Evolutionary conservation across 164 flowering plant species (phyloP), one percentile per base, ranked within the genome.

Genomic region (Houttuynia cordata): DNA sequence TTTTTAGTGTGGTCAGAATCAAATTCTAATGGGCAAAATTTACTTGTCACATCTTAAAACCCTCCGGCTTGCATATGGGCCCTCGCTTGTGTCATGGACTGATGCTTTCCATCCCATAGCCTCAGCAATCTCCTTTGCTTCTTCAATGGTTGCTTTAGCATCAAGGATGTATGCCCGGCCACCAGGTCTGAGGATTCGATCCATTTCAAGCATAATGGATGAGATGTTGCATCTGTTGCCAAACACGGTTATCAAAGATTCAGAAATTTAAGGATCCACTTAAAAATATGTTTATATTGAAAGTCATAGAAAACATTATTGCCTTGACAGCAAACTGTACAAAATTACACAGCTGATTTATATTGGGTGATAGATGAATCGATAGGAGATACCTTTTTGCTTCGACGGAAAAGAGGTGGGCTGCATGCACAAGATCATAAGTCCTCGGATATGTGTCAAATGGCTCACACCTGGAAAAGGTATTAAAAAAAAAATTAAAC

Each of bases 401-500:
- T 67, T 90, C 96, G 8, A 71, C 64, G 10, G 97, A 83, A 70
- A 91, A 83, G 45, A 91, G 85, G 49, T 83, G 81, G 1, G 79
- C 69, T n/a, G 96, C 97, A 71, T 91, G 86, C 69, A 91, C 37
- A 39, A 84, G 67, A 62, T 91, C 97, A 49, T 90, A 90, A 13
- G 97, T 91, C 70, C 96, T 91, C 41, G 97, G 96, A 62, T 91
- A 88, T 10, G 96, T 91, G 64, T 87, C 90, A 65, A 87, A 87
- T 53, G 94, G 80, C 62, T 87, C 94, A 69, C 94, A 87, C 94
- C 90, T 87, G 69, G 22, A n/a, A 54, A 24, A 67, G 21, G 41
- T 42, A 52, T 18, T 52, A 5, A 30, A 6, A 30, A 30, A 2
- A 30, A 30, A 30, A 30, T 30, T 6, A 30, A 30, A 2, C 6